A percentile compares a stretch with the other conserved stretches of the same genome.
phyloP scores from a whole-genome alignment of 257 asterid species.

The Forsythia viridissima region DNA sequence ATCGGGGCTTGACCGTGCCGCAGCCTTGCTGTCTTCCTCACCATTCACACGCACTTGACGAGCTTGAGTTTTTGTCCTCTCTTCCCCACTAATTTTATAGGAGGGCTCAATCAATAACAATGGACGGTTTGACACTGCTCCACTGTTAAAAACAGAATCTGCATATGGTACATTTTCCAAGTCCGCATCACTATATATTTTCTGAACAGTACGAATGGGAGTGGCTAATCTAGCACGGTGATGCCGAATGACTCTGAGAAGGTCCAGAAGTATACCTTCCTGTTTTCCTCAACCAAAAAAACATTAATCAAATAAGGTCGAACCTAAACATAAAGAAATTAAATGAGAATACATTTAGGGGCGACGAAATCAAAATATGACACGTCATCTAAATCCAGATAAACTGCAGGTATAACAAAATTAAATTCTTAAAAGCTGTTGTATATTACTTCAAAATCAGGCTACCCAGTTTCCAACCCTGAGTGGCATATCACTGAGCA shows the following conservation, averaged over 20 bases:
- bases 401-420: not conserved
- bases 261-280: constrained; percentile 90
- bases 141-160: constrained; percentile 57
- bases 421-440: not conserved
- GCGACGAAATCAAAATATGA: not conserved
- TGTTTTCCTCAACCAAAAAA: constrained; percentile 34
- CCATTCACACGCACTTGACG: constrained; percentile 51
- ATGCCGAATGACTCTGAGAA: constrained; percentile 90
- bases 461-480: not conserved
- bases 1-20: constrained; percentile 43
- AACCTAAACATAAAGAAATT: not conserved
- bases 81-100: constrained; percentile 78
- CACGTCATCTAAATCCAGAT: not conserved
- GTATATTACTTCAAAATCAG: not conserved
- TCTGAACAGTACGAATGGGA: constrained; percentile 96
- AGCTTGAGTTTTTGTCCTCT: constrained; percentile 57
- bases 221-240: constrained; percentile 98
- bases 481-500: not conserved
- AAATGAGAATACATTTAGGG: not conserved
- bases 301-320: not conserved
- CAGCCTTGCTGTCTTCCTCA: constrained; percentile 61
- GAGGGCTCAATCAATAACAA: constrained; percentile 73
- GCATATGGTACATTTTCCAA: constrained; percentile 73
- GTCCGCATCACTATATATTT: constrained; percentile 74
- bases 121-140: constrained; percentile 61